These are phyloP conservation scores for Curvularia sp. DNA, from an alignment of 2,329 filamentous ascomycete species.

Conservation along the genomic window DNA sequence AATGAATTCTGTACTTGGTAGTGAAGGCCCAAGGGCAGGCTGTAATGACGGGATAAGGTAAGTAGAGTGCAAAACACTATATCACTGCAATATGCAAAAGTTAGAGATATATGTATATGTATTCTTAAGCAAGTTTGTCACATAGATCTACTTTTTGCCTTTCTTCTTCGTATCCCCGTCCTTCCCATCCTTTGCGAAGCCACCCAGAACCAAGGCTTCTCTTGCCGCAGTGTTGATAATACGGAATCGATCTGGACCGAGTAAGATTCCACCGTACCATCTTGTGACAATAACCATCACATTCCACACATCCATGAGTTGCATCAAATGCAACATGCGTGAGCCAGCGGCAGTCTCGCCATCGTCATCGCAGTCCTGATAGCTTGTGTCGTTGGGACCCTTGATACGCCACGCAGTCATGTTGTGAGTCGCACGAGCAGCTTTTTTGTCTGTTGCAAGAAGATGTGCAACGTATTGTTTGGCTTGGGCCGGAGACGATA, in stretches of 20 bases:
- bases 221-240: conserved; percentile 87
- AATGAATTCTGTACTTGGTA: background rate
- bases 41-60: background rate
- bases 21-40: too few species aligned
- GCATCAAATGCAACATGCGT: conserved; percentile 85
- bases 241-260: conserved; percentile 88
- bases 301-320: conserved; percentile 93
- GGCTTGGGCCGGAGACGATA: conserved; percentile 75
- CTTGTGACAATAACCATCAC: conserved; percentile 90
- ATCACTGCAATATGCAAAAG: too few species aligned
- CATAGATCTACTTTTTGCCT: conserved; percentile 37
- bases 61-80: background rate
- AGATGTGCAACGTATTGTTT: conserved; percentile 75
- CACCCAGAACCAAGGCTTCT: conserved; percentile 81
- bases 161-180: conserved; percentile 43
- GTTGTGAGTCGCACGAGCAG: conserved; percentile 89
- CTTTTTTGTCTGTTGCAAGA: conserved; percentile 80
- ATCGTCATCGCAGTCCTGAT: conserved; percentile 95
- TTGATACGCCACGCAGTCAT: conserved; percentile 93
- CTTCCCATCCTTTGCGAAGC: conserved; percentile 66
- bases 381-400: conserved; percentile 62
- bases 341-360: conserved; percentile 92
- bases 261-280: conserved; percentile 92
- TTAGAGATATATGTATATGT: background rate
- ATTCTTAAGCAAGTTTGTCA: background rate